Conservation (phyloP, 768 basidiomycete genomes). For the Lactifluus rugatus region DNA sequence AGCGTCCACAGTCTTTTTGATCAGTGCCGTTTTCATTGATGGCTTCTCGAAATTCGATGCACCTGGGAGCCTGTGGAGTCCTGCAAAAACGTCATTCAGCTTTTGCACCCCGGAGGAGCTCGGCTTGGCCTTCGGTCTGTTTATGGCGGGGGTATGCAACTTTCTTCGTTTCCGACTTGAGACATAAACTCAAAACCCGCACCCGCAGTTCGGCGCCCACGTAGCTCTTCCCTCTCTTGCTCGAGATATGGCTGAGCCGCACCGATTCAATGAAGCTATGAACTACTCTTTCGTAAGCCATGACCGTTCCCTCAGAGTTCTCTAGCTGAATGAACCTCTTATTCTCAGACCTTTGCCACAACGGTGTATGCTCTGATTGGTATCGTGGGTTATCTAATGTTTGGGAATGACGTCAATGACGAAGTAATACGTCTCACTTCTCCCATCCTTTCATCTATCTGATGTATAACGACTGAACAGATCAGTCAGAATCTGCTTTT, state of each 20-base stretch:
- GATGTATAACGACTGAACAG: slow-evolving; percentile 28
- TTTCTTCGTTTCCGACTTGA: not conserved
- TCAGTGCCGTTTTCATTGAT: slow-evolving; percentile 72
- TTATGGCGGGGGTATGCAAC: slow-evolving; percentile 76
- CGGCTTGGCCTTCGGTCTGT: slow-evolving; percentile 76
- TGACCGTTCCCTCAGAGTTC: slow-evolving; percentile 18
- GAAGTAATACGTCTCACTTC: slow-evolving; percentile 43
- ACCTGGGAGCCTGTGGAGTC: slow-evolving; percentile 76
- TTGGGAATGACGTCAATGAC: slow-evolving; percentile 67
- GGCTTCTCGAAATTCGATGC: slow-evolving; percentile 60
- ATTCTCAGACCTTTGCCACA: slow-evolving; percentile 13
- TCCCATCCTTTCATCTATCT: slow-evolving; percentile 7
- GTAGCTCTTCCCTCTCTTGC: slow-evolving; percentile 86
- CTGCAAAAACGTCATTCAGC: slow-evolving; percentile 55
- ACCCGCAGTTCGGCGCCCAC: slow-evolving; percentile 73
- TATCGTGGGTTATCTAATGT: slow-evolving; percentile 85
- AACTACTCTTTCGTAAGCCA: slow-evolving; percentile 69
- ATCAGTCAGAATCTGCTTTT: slow-evolving; percentile 75
- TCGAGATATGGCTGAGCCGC: slow-evolving; percentile 80
- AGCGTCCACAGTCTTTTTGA: slow-evolving; percentile 63
- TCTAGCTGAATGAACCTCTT: not conserved
- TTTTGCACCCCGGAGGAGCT: slow-evolving; percentile 47
- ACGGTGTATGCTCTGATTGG: slow-evolving; percentile 45
- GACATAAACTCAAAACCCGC: not conserved
- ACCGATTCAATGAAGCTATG: slow-evolving; percentile 71